Conservation (phyloP, 805 yeast genomes). For the Nakazawaea siamensis region DNA sequence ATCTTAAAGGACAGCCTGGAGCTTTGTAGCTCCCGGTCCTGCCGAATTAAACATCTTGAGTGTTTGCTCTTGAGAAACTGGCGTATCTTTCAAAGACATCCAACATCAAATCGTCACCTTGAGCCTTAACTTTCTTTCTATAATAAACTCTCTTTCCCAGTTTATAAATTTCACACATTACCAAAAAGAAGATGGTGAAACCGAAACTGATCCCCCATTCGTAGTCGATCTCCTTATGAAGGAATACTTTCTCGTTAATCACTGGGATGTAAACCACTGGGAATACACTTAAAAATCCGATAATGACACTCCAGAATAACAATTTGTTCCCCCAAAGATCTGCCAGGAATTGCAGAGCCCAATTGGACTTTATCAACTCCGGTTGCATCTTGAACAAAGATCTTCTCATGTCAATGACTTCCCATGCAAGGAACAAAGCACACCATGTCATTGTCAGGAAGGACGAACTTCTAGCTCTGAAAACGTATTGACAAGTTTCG, state of each 20-base stretch:
- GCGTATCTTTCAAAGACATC: constrained; percentile 59
- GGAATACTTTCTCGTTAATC: constrained; percentile 68
- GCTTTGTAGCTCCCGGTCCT: too few relatives aligned
- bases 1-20: too few relatives aligned
- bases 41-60: constrained; percentile 19
- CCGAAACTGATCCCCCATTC: constrained; percentile 79
- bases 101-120: constrained; percentile 56
- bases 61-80: constrained; percentile 46
- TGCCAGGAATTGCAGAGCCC: constrained; percentile 14
- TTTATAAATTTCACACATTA: constrained; percentile 62
- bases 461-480: constrained; percentile 67
- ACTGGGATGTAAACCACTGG: constrained; percentile 86
- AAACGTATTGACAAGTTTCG: constrained; percentile 51
- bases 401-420: constrained; percentile 62
- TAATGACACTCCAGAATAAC: constrained; percentile 71
- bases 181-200: constrained; percentile 46
- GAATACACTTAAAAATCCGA: constrained; percentile 64
- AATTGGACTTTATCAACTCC: constrained; percentile 30
- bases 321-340: constrained; percentile 72
- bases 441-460: constrained; percentile 86
- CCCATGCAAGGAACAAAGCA: constrained; percentile 77
- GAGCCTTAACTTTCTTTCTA: constrained; percentile 31
- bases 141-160: constrained; percentile 50
- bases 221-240: constrained; percentile 61
- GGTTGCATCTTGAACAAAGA: constrained; percentile 70